Base-by-base conservation (phyloP, 2,329 filamentous ascomycete species). In the Coccinonectria pachysandricola region DNA sequence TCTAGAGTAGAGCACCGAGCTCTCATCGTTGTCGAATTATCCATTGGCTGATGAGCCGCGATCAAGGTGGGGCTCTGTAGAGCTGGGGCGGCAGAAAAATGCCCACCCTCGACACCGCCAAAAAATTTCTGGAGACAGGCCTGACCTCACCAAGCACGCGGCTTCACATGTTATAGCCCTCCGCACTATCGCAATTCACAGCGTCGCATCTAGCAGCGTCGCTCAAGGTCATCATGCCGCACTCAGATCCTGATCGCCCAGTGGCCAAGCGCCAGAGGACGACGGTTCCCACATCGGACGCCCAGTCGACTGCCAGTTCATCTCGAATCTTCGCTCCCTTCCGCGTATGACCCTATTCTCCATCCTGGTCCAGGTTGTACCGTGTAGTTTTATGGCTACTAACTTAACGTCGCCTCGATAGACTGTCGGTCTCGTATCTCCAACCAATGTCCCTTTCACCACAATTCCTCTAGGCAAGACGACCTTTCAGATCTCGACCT, bases 401-500 rank as follows among this genome's bases (percentile, higher is more conserved):
- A 13, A 24, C 15, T 13, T n/a, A n/a, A n/a, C 2, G 24, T 9
- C 11, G 3, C 7, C 12, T 24, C 13, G 24, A 15, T 50, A 94
- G 84, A 95, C 88, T 23, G 72, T 98, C 39, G 91, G 91, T 10
- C 68, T 98, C 16, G 85, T 98, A 2, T 95, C 91, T 5, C 85
- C 91, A 1, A 95, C 88, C 3, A 60, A 67, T 24, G 85, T 95
- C 1, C 88, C 91, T 0, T 96, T 98, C 50, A 87, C 88, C 3
- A 80, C 81, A 5, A 71, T 92, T 16, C 82, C 88, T 1, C 66
- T 94, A 10, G 91, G 91, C 31, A 94, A 93, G 58, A 88, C 84
- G 1, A 93, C 86, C 4, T 98, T 94, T 51, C 91, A 98, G 54
- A 85, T 98, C 55, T 96, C 91, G 17, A 98, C 91, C 15, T 96